A percentile compares a stretch with the other conserved stretches of the same genome.
Evolutionary conservation across 2,329 filamentous ascomycete species (phyloP).

Genomic region (Lasiodiplodia citricola): DNA sequence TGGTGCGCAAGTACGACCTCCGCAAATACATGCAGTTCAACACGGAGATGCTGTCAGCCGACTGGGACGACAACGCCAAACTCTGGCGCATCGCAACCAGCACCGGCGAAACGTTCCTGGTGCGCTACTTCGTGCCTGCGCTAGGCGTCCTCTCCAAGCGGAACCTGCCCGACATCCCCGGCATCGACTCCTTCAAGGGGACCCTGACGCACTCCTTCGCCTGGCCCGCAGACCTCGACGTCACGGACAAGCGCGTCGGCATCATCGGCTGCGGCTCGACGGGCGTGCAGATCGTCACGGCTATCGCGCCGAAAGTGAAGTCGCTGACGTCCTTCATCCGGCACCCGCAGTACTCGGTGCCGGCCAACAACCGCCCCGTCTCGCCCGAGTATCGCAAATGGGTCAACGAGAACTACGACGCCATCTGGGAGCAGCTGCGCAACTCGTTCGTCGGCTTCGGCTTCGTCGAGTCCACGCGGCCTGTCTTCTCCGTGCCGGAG

Average conservation of each 20-base stretch:
- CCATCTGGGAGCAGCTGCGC: slow-evolving; percentile 39
- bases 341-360: slow-evolving; percentile 44
- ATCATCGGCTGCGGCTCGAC: slow-evolving; percentile 38
- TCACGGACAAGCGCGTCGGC: slow-evolving; percentile 31
- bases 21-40: slow-evolving; percentile 49
- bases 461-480: slow-evolving; percentile 34
- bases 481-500: background rate
- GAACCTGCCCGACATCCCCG: slow-evolving; percentile 43
- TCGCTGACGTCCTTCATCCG: slow-evolving; percentile 34
- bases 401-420: slow-evolving; percentile 42
- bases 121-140: slow-evolving; percentile 38
- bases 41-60: slow-evolving; percentile 42
- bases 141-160: slow-evolving; percentile 41
- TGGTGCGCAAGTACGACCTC: slow-evolving; percentile 42
- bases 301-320: slow-evolving; percentile 33
- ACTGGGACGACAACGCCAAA: slow-evolving; percentile 38
- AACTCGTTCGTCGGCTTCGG: slow-evolving; percentile 41
- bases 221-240: slow-evolving; percentile 9
- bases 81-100: slow-evolving; percentile 41
- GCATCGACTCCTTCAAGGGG: slow-evolving; percentile 41
- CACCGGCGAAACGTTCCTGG: slow-evolving; percentile 31
- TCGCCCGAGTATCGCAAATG: slow-evolving; percentile 34
- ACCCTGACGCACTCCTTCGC: slow-evolving; percentile 37
- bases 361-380: slow-evolving; percentile 38
- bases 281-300: slow-evolving; percentile 38